These are phyloP conservation scores for Elsinoe perseae DNA, from an alignment of 2,329 filamentous ascomycete genomes.

Conservation along the genomic window DNA sequence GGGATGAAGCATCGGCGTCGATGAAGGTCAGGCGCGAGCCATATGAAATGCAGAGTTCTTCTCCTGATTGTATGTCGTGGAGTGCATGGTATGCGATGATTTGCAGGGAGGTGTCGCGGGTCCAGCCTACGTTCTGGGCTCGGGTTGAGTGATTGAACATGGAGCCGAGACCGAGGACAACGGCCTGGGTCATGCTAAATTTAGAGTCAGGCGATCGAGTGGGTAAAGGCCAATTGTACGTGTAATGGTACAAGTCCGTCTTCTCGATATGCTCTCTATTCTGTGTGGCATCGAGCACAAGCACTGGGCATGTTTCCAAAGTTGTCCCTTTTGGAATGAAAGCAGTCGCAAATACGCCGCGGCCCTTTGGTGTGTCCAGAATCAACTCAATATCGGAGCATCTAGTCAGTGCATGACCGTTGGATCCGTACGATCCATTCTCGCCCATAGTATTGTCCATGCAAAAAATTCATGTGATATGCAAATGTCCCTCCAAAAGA, in stretches of 20 bases:
- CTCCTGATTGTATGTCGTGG: conserved; percentile 43
- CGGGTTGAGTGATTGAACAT: conserved; percentile 52
- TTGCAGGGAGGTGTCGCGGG: conserved; percentile 38
- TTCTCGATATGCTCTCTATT: conserved; percentile 43
- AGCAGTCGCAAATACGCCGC: conserved; percentile 45
- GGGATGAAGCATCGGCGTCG: conserved; percentile 33
- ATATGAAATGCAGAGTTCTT: conserved; percentile 46
- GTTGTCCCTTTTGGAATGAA: conserved; percentile 42
- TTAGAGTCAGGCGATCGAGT: conserved; percentile 17
- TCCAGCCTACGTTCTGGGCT: conserved; percentile 50
- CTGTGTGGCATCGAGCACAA: conserved; percentile 42
- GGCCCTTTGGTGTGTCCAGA: conserved; percentile 26
- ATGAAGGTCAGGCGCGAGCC: conserved; percentile 41
- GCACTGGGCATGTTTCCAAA: conserved; percentile 46
- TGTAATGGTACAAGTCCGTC: conserved; percentile 49
- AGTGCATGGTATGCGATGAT: conserved; percentile 45
- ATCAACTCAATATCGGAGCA: conserved; percentile 15
- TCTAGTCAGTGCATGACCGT: conserved; percentile 27
- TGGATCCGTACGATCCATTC: not conserved
- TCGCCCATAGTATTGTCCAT: not conserved
- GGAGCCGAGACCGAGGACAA: conserved; percentile 48
- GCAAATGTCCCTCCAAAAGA: not conserved
- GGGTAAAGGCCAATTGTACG: conserved; percentile 43
- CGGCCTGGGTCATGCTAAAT: conserved; percentile 40
- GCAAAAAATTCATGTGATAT: not conserved